A percentile compares a stretch with the other conserved stretches of the same genome.
These are phyloP conservation scores for Amaranthus hypochondriacus DNA, from an alignment of 148 eudicot genomes.

Conservation along the genomic window DNA sequence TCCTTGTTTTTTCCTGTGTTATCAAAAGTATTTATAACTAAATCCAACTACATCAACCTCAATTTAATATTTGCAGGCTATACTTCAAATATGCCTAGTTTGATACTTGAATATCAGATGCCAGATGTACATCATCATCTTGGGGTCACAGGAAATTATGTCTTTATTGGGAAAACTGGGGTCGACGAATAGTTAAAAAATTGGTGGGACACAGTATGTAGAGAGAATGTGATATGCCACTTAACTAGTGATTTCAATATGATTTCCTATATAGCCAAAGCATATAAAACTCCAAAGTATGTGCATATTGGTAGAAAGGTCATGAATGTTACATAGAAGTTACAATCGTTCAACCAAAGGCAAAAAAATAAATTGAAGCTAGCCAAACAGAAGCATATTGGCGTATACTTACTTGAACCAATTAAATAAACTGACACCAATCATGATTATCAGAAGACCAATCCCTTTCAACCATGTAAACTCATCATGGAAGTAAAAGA, in stretches of 20 bases:
- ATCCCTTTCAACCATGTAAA: constrained; percentile 91
- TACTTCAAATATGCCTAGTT: neutral
- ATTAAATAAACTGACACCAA: constrained; percentile 95
- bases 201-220: neutral
- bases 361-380: neutral
- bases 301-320: neutral
- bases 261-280: neutral
- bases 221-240: neutral
- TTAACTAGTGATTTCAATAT: neutral
- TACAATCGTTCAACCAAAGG: neutral
- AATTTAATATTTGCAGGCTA: neutral
- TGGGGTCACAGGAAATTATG: neutral
- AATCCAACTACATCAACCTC: neutral
- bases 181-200: neutral
- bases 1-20: neutral
- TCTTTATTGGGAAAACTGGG: neutral
- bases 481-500: constrained; percentile 91
- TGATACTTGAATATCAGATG: neutral
- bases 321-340: neutral
- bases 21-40: neutral
- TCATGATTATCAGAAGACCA: constrained; percentile 70
- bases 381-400: neutral
- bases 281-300: neutral
- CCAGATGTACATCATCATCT: neutral
- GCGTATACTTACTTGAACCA: constrained; percentile 86